Evolutionary conservation across 1,284 basidiomycete species (phyloP).

Genomic region (Flammula alnicola): DNA sequence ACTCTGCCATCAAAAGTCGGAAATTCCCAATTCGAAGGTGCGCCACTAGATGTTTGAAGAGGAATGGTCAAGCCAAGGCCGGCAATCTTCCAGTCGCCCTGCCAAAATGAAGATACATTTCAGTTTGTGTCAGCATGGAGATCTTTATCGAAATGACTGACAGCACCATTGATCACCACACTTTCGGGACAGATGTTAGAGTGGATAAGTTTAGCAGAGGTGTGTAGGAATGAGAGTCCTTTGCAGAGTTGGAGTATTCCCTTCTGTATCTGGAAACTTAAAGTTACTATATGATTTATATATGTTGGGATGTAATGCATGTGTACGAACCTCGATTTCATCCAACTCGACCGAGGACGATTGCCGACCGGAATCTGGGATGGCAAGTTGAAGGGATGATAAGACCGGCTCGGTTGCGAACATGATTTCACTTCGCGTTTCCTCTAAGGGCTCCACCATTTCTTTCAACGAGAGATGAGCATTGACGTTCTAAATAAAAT

Average conservation of each 20-base stretch:
- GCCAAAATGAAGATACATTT: constrained; percentile 13
- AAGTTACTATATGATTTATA: not conserved
- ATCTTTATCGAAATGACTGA: constrained; percentile 43
- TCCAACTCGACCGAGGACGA: constrained; percentile 74
- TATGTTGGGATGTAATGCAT: not conserved
- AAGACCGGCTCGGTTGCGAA: constrained; percentile 94
- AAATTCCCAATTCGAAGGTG: constrained; percentile 83
- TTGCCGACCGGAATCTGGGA: constrained; percentile 63
- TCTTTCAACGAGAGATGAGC: constrained; percentile 48
- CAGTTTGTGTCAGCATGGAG: constrained; percentile 1
- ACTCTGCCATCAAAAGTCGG: constrained; percentile 86
- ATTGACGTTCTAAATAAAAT: not conserved
- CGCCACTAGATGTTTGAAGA: constrained; percentile 72
- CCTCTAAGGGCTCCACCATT: constrained; percentile 98
- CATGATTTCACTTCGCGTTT: constrained; percentile 85
- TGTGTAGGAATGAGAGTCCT: constrained; percentile 92
- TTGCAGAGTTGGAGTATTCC: constrained; percentile 94
- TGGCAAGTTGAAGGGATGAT: constrained; percentile 77
- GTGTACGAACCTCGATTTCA: constrained; percentile 88
- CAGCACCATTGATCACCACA: constrained; percentile 86
- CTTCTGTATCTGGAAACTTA: constrained; percentile 82
- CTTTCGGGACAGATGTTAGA: constrained; percentile 88
- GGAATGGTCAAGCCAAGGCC: constrained; percentile 90
- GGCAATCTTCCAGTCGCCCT: constrained; percentile 99
- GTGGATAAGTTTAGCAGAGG: constrained; percentile 90